Percentiles rank a stretch among this genome's conserved stretches.
Evolutionary conservation across 1,139 yeast species (phyloP).

Genomic region (Blastobotrys petasosporus): DNA sequence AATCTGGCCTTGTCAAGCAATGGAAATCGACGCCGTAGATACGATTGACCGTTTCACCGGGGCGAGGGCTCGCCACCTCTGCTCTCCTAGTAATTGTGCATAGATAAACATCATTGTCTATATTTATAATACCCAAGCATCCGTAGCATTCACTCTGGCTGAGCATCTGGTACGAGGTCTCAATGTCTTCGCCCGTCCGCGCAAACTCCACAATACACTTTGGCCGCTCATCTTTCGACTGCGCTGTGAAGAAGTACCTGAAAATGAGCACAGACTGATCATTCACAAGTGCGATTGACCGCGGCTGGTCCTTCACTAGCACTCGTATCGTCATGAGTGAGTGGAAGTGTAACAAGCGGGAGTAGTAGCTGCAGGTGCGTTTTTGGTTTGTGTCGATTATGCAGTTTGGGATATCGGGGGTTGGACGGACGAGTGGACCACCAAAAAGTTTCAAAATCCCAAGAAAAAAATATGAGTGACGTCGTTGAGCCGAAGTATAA

Average conservation of each 20-base stretch:
- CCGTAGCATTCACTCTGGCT: constrained; percentile 63
- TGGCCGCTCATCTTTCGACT: constrained; percentile 15
- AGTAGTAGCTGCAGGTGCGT: too few species aligned
- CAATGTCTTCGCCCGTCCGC: constrained; percentile 24
- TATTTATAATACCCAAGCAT: constrained; percentile 73
- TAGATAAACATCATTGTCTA: constrained; percentile 60
- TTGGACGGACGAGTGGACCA: too few species aligned
- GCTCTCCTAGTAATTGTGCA: constrained; percentile 73
- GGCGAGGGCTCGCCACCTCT: constrained; percentile 79
- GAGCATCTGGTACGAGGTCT: constrained; percentile 36
- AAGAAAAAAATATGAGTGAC: constrained; percentile 1
- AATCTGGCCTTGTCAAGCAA: constrained; percentile 61
- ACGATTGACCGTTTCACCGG: constrained; percentile 71
- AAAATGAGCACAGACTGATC: constrained; percentile 31
- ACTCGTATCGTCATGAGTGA: constrained; percentile 27
- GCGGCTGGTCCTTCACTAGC: constrained; percentile 31
- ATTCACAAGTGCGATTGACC: constrained; percentile 35
- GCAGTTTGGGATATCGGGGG: too few species aligned
- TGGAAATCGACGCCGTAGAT: constrained; percentile 82
- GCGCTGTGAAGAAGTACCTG: constrained; percentile 27
- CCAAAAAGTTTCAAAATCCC: too few species aligned
- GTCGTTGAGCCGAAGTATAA: constrained; percentile 10
- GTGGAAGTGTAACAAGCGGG: background rate
- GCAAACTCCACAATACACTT: constrained; percentile 38
- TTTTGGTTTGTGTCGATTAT: too few species aligned